phyloP scores from a whole-genome alignment of 805 yeast genomes.

The Debaryomyces maramus region DNA sequence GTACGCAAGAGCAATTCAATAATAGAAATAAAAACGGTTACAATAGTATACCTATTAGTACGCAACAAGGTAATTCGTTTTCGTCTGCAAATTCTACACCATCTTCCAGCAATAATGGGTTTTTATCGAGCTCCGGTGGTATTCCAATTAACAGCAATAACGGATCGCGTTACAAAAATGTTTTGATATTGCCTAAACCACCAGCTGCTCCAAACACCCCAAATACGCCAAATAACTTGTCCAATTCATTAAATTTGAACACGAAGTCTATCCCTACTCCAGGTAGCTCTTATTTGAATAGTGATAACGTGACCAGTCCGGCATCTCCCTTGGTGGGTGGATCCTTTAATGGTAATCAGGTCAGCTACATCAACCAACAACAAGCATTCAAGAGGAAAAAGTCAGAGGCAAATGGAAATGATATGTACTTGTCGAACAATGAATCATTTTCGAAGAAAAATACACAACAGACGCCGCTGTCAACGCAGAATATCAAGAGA shows the following conservation, averaged over 20 bases:
- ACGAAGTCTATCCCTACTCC: conserved; percentile 34
- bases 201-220: conserved; percentile 17
- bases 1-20: neutral
- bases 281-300: conserved; percentile 8
- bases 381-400: conserved; percentile 45
- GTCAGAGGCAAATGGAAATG: conserved; percentile 28
- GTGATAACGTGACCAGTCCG: conserved; percentile 18
- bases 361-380: conserved; percentile 6
- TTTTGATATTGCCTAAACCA: conserved; percentile 44
- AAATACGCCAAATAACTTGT: conserved; percentile 6
- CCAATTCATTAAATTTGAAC: conserved; percentile 6
- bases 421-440: conserved; percentile 13
- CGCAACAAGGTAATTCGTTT: neutral
- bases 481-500: conserved; percentile 14
- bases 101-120: conserved; percentile 4
- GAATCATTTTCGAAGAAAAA: conserved; percentile 22
- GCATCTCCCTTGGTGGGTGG: conserved; percentile 18
- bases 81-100: conserved; percentile 1
- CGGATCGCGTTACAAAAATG: conserved; percentile 32
- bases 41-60: conserved; percentile 7
- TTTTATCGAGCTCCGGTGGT: conserved; percentile 5
- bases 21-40: conserved; percentile 2
- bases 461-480: conserved; percentile 16
- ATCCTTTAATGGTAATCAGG: conserved; percentile 1
- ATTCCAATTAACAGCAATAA: conserved; percentile 4